Percentiles rank a stretch among this genome's conserved stretches.
These are phyloP conservation scores for Paulownia fortunei DNA, from an alignment of 257 asterid genomes.

Conservation along the genomic window DNA sequence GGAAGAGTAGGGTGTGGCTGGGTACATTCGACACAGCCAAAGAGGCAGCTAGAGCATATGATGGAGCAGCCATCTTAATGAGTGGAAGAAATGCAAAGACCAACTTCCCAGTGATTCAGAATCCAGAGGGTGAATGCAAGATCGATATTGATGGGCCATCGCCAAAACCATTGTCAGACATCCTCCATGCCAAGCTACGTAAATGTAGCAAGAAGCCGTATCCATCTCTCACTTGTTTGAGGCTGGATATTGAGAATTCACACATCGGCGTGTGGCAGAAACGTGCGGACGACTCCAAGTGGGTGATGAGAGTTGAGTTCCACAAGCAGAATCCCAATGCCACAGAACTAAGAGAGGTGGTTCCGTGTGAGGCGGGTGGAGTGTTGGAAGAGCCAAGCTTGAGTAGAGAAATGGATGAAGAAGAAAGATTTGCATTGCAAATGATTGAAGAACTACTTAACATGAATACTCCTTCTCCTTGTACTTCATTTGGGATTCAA, in stretches of 20 bases:
- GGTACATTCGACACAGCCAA: constrained; percentile 59
- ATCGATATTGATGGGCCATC: not conserved
- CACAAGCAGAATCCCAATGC: not conserved
- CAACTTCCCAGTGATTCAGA: constrained; percentile 36
- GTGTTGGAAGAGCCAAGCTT: too few species aligned
- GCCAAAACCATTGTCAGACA: constrained; percentile 31
- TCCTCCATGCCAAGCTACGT: constrained; percentile 50
- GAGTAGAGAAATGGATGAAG: constrained; percentile 42
- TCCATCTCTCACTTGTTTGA: constrained; percentile 59
- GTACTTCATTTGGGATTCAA: too few species aligned
- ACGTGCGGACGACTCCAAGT: constrained; percentile 60
- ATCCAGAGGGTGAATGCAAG: constrained; percentile 18
- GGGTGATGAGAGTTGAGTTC: constrained; percentile 67
- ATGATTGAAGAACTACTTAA: constrained; percentile 61
- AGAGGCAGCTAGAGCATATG: constrained; percentile 58
- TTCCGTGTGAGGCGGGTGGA: too few species aligned
- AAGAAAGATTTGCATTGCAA: constrained; percentile 55
- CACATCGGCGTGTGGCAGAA: constrained; percentile 72
- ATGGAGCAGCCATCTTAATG: constrained; percentile 55
- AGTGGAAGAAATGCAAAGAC: constrained; percentile 58
- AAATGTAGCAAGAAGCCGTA: constrained; percentile 52
- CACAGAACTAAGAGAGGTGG: constrained; percentile 2
- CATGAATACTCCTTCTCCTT: not conserved
- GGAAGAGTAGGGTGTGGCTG: constrained; percentile 62
- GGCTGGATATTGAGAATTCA: constrained; percentile 57